Evolutionary conservation across 2,329 filamentous ascomycete species (phyloP).

Genomic region (Ilyonectria mors-panacis): DNA sequence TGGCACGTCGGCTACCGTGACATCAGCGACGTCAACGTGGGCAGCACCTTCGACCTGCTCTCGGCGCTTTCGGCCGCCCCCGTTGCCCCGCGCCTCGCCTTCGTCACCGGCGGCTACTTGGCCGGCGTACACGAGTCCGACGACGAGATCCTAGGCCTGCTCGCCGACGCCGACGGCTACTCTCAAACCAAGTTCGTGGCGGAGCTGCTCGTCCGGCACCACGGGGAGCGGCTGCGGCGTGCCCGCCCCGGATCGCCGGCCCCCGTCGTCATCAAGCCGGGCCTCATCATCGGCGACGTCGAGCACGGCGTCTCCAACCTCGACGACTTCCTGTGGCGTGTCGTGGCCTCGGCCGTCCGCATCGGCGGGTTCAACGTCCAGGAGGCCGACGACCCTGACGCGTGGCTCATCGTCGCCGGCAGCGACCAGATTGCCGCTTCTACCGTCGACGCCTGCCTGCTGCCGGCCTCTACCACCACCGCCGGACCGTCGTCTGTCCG

Average conservation of each 20-base stretch:
- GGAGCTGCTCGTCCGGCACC: slow-evolving; percentile 26
- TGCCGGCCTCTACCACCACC: slow-evolving; percentile 4
- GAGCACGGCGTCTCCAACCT: slow-evolving; percentile 23
- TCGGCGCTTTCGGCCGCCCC: slow-evolving; percentile 12
- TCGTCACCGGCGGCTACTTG: slow-evolving; percentile 24
- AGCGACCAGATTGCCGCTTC: slow-evolving; percentile 24
- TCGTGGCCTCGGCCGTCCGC: slow-evolving; percentile 23
- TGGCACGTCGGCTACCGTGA: slow-evolving; percentile 17
- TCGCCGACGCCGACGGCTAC: slow-evolving; percentile 26
- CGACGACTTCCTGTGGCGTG: slow-evolving; percentile 29
- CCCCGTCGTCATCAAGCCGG: slow-evolving; percentile 8
- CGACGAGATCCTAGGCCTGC: slow-evolving; percentile 16
- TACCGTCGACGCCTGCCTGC: slow-evolving; percentile 12
- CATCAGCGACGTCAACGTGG: slow-evolving; percentile 27
- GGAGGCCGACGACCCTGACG: slow-evolving; percentile 19
- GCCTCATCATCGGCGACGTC: slow-evolving; percentile 16
- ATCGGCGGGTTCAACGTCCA: slow-evolving; percentile 18
- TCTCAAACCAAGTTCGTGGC: slow-evolving; percentile 32
- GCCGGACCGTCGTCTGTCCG: slow-evolving; percentile 6
- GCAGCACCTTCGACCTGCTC: slow-evolving; percentile 29
- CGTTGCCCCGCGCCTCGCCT: slow-evolving; percentile 15
- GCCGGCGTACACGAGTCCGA: not conserved
- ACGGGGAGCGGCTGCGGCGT: slow-evolving; percentile 23
- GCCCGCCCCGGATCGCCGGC: not conserved
- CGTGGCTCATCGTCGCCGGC: slow-evolving; percentile 21